Base-by-base conservation (phyloP, 768 basidiomycete species). In the Mycena vitilis region DNA sequence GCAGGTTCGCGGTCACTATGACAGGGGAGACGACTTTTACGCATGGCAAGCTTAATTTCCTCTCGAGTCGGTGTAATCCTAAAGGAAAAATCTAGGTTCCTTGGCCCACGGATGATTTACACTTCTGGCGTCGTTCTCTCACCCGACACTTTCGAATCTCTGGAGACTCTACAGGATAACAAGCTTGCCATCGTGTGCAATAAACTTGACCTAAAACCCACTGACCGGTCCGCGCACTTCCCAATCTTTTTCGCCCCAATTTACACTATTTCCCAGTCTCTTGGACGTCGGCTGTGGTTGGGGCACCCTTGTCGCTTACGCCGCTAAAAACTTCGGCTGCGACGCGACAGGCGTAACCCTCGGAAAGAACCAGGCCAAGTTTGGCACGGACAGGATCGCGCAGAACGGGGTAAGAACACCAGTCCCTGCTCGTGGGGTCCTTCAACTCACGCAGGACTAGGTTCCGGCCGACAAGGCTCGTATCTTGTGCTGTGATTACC, bases 141-240 rank as follows among this genome's bases (percentile, higher is more conserved):
- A 76, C 81, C 92, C 66, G 87, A 87, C 71, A 81, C 84, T 48
- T 84, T 91, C 70, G 92, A 98, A 79, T 90, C 95, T 15, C 87
- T 99, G 54, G 97, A 99, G 78, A 86, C 95, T 72, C 88, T 99
- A 12, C 98, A 99, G 84, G 97, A 99, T 80, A 99, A 99, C 87
- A 99, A 99, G 79, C 91, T 99, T 62, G 90, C 92, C 18, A 81
- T 98, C 66, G 97, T 99, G 22, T 99, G 98, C 82, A 93, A 91
- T 75, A 99, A 99, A 80, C 89, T 99, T 62, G 86, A 93, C 78
- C 88, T 99, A 36, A 84, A 97, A 74, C 88, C 94, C n/a, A 86
- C 84, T 0, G 98, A 99, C 81, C 89, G 86, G 79, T 83, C 66
- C 16, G 79, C 66, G 11, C n/a, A n/a, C 51, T 61, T 2, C 34